Conservation (phyloP, 2,329 filamentous ascomycete species). For the Seiridium unicorne region DNA sequence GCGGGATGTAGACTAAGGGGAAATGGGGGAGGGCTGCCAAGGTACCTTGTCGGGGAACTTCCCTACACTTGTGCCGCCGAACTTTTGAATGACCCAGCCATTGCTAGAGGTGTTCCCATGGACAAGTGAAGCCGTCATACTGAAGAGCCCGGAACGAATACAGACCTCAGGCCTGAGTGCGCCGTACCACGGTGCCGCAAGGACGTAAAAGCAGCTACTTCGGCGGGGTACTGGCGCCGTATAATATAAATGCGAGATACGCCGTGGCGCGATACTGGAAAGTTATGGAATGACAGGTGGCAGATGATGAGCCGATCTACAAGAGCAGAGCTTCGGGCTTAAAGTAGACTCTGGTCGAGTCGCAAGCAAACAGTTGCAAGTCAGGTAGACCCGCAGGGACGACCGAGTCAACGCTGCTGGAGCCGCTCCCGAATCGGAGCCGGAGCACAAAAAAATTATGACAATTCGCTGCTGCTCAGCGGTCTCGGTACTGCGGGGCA, state of each 20-base stretch:
- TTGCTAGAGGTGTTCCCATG: conserved; percentile 32
- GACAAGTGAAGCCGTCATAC: conserved; percentile 13
- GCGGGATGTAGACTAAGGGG: neutral
- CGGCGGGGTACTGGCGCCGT: neutral
- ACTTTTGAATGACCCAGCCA: conserved; percentile 89
- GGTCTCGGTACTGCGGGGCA: neutral
- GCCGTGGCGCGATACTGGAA: neutral
- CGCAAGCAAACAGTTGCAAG: neutral
- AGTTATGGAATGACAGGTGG: neutral
- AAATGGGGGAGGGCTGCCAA: conserved; percentile 9
- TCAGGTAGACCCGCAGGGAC: neutral
- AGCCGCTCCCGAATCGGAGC: neutral
- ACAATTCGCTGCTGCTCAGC: neutral
- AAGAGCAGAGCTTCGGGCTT: neutral
- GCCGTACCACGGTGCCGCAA: neutral
- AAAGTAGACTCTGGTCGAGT: neutral
- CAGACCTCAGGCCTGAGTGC: too few relatives aligned
- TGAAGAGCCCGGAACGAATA: neutral
- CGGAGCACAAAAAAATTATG: conserved; percentile 4
- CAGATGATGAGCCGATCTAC: neutral
- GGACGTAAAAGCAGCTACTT: neutral
- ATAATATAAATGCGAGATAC: neutral
- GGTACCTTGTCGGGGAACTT: conserved; percentile 77
- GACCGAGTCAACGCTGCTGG: neutral
- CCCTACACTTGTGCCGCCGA: conserved; percentile 91